phyloP scores from a whole-genome alignment of 306 rosid species.

The Cucurbita maxima region DNA sequence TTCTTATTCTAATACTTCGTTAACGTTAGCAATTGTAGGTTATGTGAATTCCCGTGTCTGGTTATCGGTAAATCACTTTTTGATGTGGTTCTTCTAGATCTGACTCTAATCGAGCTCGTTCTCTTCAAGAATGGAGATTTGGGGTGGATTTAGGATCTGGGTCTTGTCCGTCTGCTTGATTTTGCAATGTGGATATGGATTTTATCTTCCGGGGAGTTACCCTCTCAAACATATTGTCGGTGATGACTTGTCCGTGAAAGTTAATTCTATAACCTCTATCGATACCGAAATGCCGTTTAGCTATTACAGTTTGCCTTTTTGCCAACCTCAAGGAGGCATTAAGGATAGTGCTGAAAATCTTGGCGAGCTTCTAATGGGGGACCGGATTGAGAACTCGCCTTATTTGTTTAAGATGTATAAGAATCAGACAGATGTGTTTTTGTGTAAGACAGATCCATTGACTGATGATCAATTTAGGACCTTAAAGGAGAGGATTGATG shows the following conservation, averaged over 20 bases:
- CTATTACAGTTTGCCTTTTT: constrained; percentile 84
- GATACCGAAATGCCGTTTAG: constrained; percentile 86
- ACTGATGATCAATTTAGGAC: constrained; percentile 50
- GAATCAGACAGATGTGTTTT: constrained; percentile 57
- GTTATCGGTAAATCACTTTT: constrained; percentile 6
- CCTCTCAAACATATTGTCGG: constrained; percentile 60
- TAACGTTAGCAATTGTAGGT: neutral
- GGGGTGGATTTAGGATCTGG: constrained; percentile 30
- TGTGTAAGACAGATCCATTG: constrained; percentile 45
- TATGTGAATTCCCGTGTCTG: neutral
- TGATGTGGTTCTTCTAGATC: constrained; percentile 54
- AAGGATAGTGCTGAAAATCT: constrained; percentile 94
- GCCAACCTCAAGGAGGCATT: constrained; percentile 59
- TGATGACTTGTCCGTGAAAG: constrained; percentile 49
- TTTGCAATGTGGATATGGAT: constrained; percentile 50
- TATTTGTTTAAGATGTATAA: constrained; percentile 55
- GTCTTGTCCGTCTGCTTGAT: constrained; percentile 33
- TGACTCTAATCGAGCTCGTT: constrained; percentile 18
- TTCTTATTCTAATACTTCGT: neutral
- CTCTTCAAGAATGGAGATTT: constrained; percentile 37
- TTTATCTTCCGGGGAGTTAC: constrained; percentile 84
- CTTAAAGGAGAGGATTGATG: constrained; percentile 79
- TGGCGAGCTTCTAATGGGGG: constrained; percentile 97
- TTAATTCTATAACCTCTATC: constrained; percentile 81
- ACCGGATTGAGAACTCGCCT: constrained; percentile 89